Evolutionary conservation across 2,329 filamentous ascomycete genomes (phyloP), one percentile per base, ranked within the genome.

Genomic region (Fusarium camptoceras): DNA sequence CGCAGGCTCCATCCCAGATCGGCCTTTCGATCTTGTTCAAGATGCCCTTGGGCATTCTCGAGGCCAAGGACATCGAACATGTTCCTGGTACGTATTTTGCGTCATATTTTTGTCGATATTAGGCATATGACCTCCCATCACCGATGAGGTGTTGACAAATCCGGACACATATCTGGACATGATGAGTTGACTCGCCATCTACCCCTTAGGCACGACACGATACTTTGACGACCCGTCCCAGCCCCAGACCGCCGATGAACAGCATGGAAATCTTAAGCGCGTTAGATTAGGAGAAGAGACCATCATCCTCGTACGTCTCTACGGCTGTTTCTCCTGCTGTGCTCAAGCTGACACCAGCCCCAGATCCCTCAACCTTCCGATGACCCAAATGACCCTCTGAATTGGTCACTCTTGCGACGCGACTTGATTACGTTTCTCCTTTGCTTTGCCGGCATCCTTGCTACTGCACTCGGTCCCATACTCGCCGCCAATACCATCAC

Each of bases 401-500:
- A 85, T 77, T 98, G 94, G 94, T 92, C 94, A 24, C 80, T 97
- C 65, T 95, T 92, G 92, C 88, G 88, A 73, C 92, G 94, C 77
- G 94, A 98, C 78, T 73, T 92, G 55, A 94, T 96, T 76, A 91
- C 94, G 66, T 84, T 89, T 61, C 87, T 93, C 68, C 88, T 98
- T 27, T 97, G 92, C 68, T 81, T 96, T 64, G 87, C 92, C 25
- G 91, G 92, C 68, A 91, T 97, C 76, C 91, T 98, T 72, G 94
- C 93, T 54, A 92, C 93, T 15, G 91, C 92, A 1, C 88, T 97
- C 12, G 94, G 92, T 30, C 92, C 95, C 7, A 91, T 98, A 59
- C 90, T 98, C 70, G 94, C 94, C 47, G 93, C 94, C 60, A 94
- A 97, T 80, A 97, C 94, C 2, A 83, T 97, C 61, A 92, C 91